Percentiles rank a stretch among this genome's conserved stretches.
These are phyloP conservation scores for Kingdonia uniflora DNA, from an alignment of 164 flowering plant species.

Conservation along the genomic window DNA sequence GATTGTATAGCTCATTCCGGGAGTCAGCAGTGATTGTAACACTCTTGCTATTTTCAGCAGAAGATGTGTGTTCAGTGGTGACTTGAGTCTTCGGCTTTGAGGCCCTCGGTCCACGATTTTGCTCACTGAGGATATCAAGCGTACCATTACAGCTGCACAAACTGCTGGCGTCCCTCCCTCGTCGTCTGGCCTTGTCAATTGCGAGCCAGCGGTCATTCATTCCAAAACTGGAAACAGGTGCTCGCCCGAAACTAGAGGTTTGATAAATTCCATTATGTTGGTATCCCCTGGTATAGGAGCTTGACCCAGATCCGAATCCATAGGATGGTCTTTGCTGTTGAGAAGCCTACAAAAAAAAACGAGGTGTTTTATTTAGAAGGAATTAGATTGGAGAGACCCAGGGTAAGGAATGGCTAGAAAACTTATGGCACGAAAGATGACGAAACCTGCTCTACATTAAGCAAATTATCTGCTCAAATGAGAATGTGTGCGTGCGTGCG, in stretches of 20 bases:
- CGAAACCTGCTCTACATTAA: background rate
- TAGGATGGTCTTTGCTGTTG: constrained; percentile 50
- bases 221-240: constrained; percentile 39
- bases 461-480: too few species aligned
- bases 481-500: too few species aligned
- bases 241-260: constrained; percentile 37
- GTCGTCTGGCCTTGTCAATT: constrained; percentile 51
- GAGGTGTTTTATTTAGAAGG: too few species aligned
- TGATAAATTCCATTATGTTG: constrained; percentile 36
- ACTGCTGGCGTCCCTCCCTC: constrained; percentile 42
- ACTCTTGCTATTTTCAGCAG: constrained; percentile 26
- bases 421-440: too few species aligned
- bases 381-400: too few species aligned
- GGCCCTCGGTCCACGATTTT: constrained; percentile 89
- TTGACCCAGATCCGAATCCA: constrained; percentile 51
- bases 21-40: constrained; percentile 21
- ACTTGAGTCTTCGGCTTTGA: constrained; percentile 52
- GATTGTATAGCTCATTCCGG: constrained; percentile 35
- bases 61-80: constrained; percentile 32
- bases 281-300: constrained; percentile 43
- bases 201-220: constrained; percentile 33
- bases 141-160: constrained; percentile 43
- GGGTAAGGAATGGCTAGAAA: too few species aligned
- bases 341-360: constrained; percentile 35
- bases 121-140: constrained; percentile 59